phyloP scores from a whole-genome alignment of 176 grass and related monocot species.

The Triticum dicoccoides region DNA sequence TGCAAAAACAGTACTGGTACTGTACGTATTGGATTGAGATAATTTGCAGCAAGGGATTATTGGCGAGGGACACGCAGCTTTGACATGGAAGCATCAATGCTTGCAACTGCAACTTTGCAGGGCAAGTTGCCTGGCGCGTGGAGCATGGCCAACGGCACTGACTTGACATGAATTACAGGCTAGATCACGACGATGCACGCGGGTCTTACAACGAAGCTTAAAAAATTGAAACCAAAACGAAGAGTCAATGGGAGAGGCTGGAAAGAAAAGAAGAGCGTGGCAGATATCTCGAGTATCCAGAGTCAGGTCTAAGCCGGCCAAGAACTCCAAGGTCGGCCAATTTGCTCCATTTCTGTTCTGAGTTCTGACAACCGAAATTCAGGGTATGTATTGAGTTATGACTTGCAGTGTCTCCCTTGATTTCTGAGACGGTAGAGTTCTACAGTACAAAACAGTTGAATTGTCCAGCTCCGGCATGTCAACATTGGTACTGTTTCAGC shows the following conservation, averaged over 20 bases:
- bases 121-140: not conserved
- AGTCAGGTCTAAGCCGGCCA: not conserved
- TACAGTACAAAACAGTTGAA: no score
- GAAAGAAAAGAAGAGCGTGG: not conserved
- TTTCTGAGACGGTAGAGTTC: no score
- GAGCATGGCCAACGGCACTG: not conserved
- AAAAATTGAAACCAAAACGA: not conserved
- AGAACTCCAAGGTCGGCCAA: not conserved
- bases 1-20: not conserved
- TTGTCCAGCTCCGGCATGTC: no score
- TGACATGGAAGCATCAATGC: conserved; percentile 5
- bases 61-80: not conserved
- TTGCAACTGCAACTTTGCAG: not conserved
- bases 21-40: not conserved
- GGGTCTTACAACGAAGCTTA: no score
- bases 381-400: no score
- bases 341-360: not conserved
- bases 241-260: not conserved
- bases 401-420: no score
- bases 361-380: no score
- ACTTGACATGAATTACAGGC: no score
- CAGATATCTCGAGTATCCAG: not conserved
- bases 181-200: not conserved
- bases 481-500: no score
- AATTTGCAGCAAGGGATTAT: not conserved